Base-by-base conservation (phyloP, 1,139 yeast genomes). In the Zhuliangozyma blackwelliae region DNA sequence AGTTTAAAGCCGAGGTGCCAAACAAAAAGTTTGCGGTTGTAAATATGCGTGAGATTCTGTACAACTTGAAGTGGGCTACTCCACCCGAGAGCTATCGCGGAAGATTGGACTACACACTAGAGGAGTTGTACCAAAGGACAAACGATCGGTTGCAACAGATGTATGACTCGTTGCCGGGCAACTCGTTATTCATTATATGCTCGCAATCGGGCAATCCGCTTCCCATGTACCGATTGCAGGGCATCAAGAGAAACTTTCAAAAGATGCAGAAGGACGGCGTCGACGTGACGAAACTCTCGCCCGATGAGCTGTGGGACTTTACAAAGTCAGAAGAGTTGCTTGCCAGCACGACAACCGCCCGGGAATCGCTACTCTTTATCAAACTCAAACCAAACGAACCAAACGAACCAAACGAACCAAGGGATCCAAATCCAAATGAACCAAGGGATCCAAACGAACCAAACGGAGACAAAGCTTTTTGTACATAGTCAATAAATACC, bases 181-280 rank as follows among this genome's bases (percentile, higher is more conserved):
- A 79, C 33, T 73, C 95, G 0, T 61, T 82, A 21, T 50, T 90
- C 26, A 61, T 88, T 1, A 54, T 89, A 1, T 65, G 77, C 49
- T 71, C 88, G 0, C 86, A 84, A 2, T 66, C 75, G 38, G 89
- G 90, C 2, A 75, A 79, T 47, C 78, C 82, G 3, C 54, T 68
- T 13, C 73, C 67, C 32, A 70, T 82, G 76, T 54, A 59, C 11
- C 56, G 63, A 33, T 61, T 87, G 33, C 77, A 74, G 42, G 51
- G 51, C 10, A 46, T 67, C 8, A 73, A 63, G 35, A 49, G 55
- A 16, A 38, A 41, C 23, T 46, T 44, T 29, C 48, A 46, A 28
- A 35, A 39, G 26, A 21, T 44, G 42, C 47, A 76, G 59, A 45
- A 75, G 53, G 61, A 61, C 47, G 55, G 71, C 47, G 49, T 41